Conservation (phyloP, 2,329 filamentous ascomycete genomes). For the Thermochaetoides dissita region DNA sequence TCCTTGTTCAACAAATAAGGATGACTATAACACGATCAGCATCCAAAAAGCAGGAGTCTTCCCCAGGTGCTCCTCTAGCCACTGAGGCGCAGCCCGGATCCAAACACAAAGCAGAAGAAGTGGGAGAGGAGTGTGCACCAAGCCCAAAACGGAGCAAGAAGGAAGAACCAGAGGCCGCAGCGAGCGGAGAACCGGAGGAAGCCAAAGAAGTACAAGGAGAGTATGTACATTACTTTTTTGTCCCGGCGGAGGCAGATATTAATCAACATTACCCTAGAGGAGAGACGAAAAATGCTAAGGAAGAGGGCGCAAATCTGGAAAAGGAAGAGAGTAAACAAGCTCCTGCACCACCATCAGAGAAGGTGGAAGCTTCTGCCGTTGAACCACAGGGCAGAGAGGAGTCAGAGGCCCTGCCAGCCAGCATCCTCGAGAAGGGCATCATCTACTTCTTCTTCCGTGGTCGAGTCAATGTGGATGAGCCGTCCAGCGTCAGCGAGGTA, state of each 20-base stretch:
- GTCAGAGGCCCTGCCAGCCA: slow-evolving; percentile 26
- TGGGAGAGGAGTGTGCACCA: slow-evolving; percentile 17
- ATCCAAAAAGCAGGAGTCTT: slow-evolving; percentile 9
- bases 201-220: slow-evolving; percentile 4
- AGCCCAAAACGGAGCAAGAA: slow-evolving; percentile 26
- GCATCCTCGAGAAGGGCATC: slow-evolving; percentile 70
- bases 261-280: too few species aligned
- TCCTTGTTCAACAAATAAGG: not conserved
- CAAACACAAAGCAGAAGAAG: slow-evolving; percentile 22
- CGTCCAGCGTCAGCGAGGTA: slow-evolving; percentile 56
- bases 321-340: slow-evolving; percentile 12
- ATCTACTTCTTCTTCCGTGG: slow-evolving; percentile 84
- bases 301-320: not conserved
- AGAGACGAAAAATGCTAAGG: not conserved
- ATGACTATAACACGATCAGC: slow-evolving; percentile 10
- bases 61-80: slow-evolving; percentile 1
- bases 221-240: not conserved
- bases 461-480: slow-evolving; percentile 58
- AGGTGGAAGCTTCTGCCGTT: slow-evolving; percentile 12
- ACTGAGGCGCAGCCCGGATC: slow-evolving; percentile 16
- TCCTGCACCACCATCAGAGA: slow-evolving; percentile 2
- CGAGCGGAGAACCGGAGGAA: slow-evolving; percentile 25
- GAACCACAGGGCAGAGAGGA: slow-evolving; percentile 22
- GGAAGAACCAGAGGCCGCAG: slow-evolving; percentile 35
- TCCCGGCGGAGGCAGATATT: too few species aligned